These are phyloP conservation scores for Carallia pectinifolia DNA, from an alignment of 345 rosid species.

Conservation along the genomic window DNA sequence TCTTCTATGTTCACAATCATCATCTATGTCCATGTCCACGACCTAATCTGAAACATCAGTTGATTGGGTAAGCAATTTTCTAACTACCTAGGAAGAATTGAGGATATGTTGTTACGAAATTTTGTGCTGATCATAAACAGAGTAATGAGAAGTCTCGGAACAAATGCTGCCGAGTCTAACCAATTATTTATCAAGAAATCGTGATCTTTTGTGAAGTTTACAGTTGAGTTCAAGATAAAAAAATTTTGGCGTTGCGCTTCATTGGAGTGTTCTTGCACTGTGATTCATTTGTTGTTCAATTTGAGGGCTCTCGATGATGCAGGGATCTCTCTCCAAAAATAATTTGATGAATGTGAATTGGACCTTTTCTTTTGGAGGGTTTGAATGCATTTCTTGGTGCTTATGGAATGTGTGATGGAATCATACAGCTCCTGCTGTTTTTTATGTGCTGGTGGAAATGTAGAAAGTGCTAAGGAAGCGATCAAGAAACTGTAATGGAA, in stretches of 20 bases:
- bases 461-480: conserved; percentile 49
- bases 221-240: conserved; percentile 41
- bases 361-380: conserved; percentile 40
- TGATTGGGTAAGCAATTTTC: too few relatives aligned
- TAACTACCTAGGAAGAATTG: too few relatives aligned
- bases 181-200: conserved; percentile 33
- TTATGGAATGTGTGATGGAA: conserved; percentile 33
- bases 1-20: too few relatives aligned
- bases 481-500: conserved; percentile 40
- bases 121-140: conserved; percentile 44
- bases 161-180: conserved; percentile 42
- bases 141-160: conserved; percentile 58
- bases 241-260: conserved; percentile 22
- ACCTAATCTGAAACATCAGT: too few relatives aligned
- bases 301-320: conserved; percentile 51
- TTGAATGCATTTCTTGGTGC: conserved; percentile 45
- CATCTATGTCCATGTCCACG: too few relatives aligned
- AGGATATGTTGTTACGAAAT: neutral
- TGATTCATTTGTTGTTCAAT: conserved; percentile 49
- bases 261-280: conserved; percentile 39
- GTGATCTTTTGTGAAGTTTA: conserved; percentile 55
- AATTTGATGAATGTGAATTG: conserved; percentile 41
- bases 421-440: conserved; percentile 39
- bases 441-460: conserved; percentile 55
- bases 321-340: conserved; percentile 32